Conservation (phyloP, 805 yeast species). For the Ogataea polymorpha region DNA sequence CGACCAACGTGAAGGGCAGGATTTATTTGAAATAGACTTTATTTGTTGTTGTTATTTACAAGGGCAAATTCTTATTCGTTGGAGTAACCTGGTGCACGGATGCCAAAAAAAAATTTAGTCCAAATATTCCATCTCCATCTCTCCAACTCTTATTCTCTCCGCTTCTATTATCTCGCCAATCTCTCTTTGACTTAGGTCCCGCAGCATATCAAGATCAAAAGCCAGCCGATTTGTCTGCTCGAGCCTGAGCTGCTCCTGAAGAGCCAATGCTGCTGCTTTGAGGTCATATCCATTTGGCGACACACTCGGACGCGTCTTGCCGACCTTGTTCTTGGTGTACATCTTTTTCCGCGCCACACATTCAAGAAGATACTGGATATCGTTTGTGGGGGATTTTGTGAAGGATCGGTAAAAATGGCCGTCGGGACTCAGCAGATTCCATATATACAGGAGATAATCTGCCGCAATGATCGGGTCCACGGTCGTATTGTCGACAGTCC, state of each 20-base stretch:
- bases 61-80: slow-evolving; percentile 25
- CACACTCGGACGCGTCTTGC: background rate
- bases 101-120: slow-evolving; percentile 2
- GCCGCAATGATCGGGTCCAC: slow-evolving; percentile 85
- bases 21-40: background rate
- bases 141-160: slow-evolving; percentile 13
- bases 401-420: slow-evolving; percentile 46
- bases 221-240: slow-evolving; percentile 42
- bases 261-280: slow-evolving; percentile 57
- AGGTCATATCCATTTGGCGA: slow-evolving; percentile 3
- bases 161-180: slow-evolving; percentile 9
- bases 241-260: slow-evolving; percentile 60
- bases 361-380: slow-evolving; percentile 53
- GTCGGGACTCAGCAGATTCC: slow-evolving; percentile 59
- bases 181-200: slow-evolving; percentile 4
- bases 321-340: slow-evolving; percentile 13
- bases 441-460: slow-evolving; percentile 71
- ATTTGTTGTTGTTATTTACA: slow-evolving; percentile 15
- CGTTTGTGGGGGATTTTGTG: slow-evolving; percentile 65
- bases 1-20: background rate
- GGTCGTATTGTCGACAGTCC: slow-evolving; percentile 65
- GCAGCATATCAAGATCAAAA: slow-evolving; percentile 26
- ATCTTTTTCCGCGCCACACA: slow-evolving; percentile 43
- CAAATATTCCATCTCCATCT: slow-evolving; percentile 3
- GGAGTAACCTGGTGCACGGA: slow-evolving; percentile 10